phyloP scores from a whole-genome alignment of 371 early-diverging fungal genomes.

The Aphelidium insulamus region DNA sequence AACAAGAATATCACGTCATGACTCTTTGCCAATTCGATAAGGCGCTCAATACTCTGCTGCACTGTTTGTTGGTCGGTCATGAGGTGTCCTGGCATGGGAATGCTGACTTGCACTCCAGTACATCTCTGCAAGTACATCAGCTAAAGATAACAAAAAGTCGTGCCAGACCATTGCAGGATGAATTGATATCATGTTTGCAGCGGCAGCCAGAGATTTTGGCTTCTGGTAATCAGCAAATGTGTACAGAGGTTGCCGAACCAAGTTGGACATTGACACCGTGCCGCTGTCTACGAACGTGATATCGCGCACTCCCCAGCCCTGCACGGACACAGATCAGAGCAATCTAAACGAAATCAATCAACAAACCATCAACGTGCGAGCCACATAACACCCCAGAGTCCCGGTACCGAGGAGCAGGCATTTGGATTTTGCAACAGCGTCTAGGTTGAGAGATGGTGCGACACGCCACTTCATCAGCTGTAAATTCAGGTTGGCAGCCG shows the following conservation, averaged over 20 bases:
- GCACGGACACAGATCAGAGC: background rate
- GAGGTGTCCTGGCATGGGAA: conserved; percentile 91
- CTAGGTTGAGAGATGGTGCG: conserved; percentile 59
- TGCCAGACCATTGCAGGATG: conserved; percentile 52
- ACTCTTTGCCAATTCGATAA: conserved; percentile 30
- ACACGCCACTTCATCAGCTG: conserved; percentile 90
- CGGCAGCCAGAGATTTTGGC: conserved; percentile 69
- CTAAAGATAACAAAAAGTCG: background rate
- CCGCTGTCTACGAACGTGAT: conserved; percentile 88
- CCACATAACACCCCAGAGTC: conserved; percentile 87
- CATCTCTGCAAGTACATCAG: conserved; percentile 1
- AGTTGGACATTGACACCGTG: conserved; percentile 79
- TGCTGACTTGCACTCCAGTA: conserved; percentile 33
- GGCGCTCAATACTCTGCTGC: conserved; percentile 19
- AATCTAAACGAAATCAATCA: background rate
- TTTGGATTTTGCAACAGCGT: conserved; percentile 40
- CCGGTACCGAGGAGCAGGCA: conserved; percentile 81
- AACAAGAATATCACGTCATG: conserved; percentile 76
- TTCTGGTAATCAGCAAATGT: conserved; percentile 57
- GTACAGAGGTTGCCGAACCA: conserved; percentile 81
- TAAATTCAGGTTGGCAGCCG: conserved; percentile 75
- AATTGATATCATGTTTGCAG: conserved; percentile 35
- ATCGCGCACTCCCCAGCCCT: conserved; percentile 82
- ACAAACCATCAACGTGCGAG: conserved; percentile 40
- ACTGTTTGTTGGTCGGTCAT: conserved; percentile 17